Base-by-base conservation (phyloP, 495 filamentous ascomycete species). In the Aspergillus haitiensis region DNA sequence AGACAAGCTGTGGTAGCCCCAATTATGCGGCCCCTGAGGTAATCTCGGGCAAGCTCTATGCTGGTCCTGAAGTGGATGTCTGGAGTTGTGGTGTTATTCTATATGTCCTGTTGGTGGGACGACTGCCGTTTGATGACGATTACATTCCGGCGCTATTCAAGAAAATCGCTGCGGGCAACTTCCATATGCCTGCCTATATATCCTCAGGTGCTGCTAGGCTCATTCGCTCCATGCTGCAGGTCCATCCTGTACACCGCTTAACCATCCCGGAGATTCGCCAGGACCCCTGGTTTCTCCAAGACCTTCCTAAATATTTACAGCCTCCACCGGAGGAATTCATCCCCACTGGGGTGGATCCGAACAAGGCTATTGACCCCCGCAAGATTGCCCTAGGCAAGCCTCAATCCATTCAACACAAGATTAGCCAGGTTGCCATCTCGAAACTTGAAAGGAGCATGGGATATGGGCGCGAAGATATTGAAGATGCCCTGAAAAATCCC, bases 61-160 rank as follows among this genome's bases (percentile, higher is more conserved):
- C 94, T 31, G 94, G 94, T 2, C 94, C 95, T 3, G 94, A 98
- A 73, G 94, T 98, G 46, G 94, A 98, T 72, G 95, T 98, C 8
- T 98, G 94, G 94, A 98, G 94, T 75, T 98, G 93, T 68, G 94
- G 94, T 67, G 95, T 98, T 64, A 98, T 98, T 64, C 81, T 98
- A 53, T 98, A 98, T 69, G 94, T 98, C 55, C 77, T 98, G 64
- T 81, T 98, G 31, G 91, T 93, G 47, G 94, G 94, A 52, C 82
- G 92, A 39, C 78, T 98, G 32, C 94, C 94, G 9, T 98, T 98
- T 68, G 95, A 98, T 73, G 95, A 98, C 70, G 94, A 98, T 61
- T 96, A 97, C 68, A 93, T 93, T 55, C 90, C 90, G 2, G 84
- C 89, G 21, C 75, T 93, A 11, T 93, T 93, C 74, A 89, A 88